Base-by-base conservation (phyloP, 495 filamentous ascomycete genomes). In the Elasticomyces elasticus region DNA sequence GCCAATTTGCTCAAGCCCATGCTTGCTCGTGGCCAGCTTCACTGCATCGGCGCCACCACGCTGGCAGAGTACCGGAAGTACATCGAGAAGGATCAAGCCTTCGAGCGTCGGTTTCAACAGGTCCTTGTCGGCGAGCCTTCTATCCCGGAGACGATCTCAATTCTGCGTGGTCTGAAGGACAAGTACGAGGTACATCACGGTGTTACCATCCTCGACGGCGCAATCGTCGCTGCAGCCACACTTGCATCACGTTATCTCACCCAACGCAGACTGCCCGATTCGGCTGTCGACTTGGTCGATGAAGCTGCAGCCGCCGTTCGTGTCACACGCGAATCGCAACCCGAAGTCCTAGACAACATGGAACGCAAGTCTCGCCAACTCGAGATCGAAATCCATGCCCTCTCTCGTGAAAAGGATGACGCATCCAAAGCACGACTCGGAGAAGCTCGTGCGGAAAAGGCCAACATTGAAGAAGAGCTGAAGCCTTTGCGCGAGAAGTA, bases 61-160 rank as follows among this genome's bases (percentile, higher is more conserved):
- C 75, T 98, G 46, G 79, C 80, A 54, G 92, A 98, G 69, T 98
- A 97, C 72, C 82, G 92, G 61, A 98, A 98, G 71, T 96, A 98
- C 69, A 96, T 98, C 54, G 94, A 98, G 68, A 98, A 98, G 69
- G 92, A 98, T 61, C 84, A 86, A 41, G 92, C 92, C 43, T 97
- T 98, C 66, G 92, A 97, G 68, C 89, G 94, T 63, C 86, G 92
- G 66, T 98, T 98, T 76, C 92, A 98, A 68, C 92, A 97, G 68
- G 91, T 98, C 27, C 69, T 97, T 28, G 89, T 96, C 64, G 94
- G 94, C 66, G 92, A 98, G 66, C 92, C 92, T 1, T 71, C 81
- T 5, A 81, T 96, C 38, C 68, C 81, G 0, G 92, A 98, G 69
- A 97, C 92, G 2, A 81, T 98, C 59, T 97, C 92, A 2, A 98